A percentile compares a stretch with the other conserved stretches of the same genome.
phyloP scores from a whole-genome alignment of 1,284 basidiomycete species.

The Pseudozyma sp. region DNA sequence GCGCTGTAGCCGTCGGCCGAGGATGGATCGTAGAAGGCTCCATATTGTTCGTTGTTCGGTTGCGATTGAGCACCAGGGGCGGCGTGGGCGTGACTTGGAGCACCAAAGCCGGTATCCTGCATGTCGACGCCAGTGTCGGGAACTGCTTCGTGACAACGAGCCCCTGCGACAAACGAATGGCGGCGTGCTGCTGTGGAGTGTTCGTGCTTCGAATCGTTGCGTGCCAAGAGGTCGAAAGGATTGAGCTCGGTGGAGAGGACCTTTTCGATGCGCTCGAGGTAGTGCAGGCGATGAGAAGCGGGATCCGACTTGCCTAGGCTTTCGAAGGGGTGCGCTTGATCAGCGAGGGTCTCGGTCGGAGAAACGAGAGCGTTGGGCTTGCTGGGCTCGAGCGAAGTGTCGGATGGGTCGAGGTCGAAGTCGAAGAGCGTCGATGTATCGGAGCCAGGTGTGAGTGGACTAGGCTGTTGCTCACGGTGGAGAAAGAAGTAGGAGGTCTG shows the following conservation, averaged over 20 bases:
- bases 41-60: slow-evolving; percentile 7
- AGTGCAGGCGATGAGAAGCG: slow-evolving; percentile 18
- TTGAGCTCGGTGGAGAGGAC: slow-evolving; percentile 35
- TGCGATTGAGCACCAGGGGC: slow-evolving; percentile 3
- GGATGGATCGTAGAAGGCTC: slow-evolving; percentile 46
- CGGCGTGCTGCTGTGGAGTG: slow-evolving; percentile 1
- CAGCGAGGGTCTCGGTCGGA: slow-evolving; percentile 29
- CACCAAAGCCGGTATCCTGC: slow-evolving; percentile 17
- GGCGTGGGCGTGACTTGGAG: slow-evolving; percentile 2
- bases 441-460: slow-evolving; percentile 39
- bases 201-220: slow-evolving; percentile 9
- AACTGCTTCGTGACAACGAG: slow-evolving; percentile 11
- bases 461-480: slow-evolving; percentile 17
- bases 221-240: slow-evolving; percentile 37
- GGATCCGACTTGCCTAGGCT: background rate
- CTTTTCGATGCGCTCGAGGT: slow-evolving; percentile 40
- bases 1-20: slow-evolving; percentile 52
- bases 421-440: slow-evolving; percentile 41
- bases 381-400: slow-evolving; percentile 4
- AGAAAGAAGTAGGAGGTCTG: slow-evolving; percentile 14
- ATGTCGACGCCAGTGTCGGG: slow-evolving; percentile 21
- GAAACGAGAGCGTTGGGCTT: slow-evolving; percentile 22
- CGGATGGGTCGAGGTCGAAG: slow-evolving; percentile 20
- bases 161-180: slow-evolving; percentile 11
- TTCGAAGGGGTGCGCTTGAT: background rate